A percentile compares a stretch with the other conserved stretches of the same genome.
Evolutionary conservation across 768 basidiomycete species (phyloP).

Genomic region (Solioccasus polychromus): DNA sequence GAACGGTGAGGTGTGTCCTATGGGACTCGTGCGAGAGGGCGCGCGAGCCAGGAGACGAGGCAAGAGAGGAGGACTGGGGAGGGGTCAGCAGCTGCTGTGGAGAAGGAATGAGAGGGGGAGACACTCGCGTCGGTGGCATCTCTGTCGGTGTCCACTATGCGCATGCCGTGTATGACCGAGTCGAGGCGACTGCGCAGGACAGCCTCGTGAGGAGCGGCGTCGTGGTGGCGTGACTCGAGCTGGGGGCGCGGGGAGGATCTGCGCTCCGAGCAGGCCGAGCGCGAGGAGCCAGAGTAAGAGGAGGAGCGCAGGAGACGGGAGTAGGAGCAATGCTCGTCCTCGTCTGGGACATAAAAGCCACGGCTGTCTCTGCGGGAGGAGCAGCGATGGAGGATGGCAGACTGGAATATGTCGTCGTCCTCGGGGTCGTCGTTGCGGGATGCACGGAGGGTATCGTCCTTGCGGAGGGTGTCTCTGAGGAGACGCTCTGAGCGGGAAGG

Average conservation of each 20-base stretch:
- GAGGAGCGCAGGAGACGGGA: slow-evolving; percentile 25
- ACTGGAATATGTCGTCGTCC: slow-evolving; percentile 27
- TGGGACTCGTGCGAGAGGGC: slow-evolving; percentile 27
- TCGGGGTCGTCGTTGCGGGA: slow-evolving; percentile 24
- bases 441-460: slow-evolving; percentile 41
- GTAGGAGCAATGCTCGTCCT: slow-evolving; percentile 26
- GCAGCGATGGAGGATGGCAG: slow-evolving; percentile 26
- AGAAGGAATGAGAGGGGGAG: slow-evolving; percentile 11
- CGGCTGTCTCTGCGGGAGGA: slow-evolving; percentile 19
- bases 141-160: slow-evolving; percentile 22
- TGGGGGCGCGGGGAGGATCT: slow-evolving; percentile 14
- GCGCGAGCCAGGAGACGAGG: slow-evolving; percentile 25
- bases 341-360: slow-evolving; percentile 34
- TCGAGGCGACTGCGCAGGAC: slow-evolving; percentile 53
- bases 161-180: slow-evolving; percentile 41
- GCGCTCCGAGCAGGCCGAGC: slow-evolving; percentile 20
- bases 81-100: slow-evolving; percentile 18
- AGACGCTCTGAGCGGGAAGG: slow-evolving; percentile 54
- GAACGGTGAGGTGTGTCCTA: slow-evolving; percentile 21
- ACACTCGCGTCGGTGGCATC: slow-evolving; percentile 24
- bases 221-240: slow-evolving; percentile 23
- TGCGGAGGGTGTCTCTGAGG: slow-evolving; percentile 55
- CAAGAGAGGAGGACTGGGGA: slow-evolving; percentile 29
- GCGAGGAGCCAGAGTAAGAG: slow-evolving; percentile 27
- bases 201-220: slow-evolving; percentile 48